Conservation (phyloP, 768 basidiomycete genomes). For the Pulveroboletus sp. region DNA sequence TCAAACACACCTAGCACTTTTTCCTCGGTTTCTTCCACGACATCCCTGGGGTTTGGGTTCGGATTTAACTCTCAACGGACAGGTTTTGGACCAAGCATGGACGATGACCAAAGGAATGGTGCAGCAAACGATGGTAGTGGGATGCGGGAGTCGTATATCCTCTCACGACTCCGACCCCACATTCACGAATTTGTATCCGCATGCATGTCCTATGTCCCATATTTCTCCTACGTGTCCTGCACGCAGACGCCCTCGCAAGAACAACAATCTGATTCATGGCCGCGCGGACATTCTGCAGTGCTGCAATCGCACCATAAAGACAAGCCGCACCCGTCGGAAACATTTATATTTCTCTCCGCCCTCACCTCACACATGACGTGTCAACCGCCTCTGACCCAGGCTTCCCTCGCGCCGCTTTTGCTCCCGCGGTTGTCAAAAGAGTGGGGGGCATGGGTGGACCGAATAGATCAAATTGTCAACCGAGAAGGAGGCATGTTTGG, state of each 20-base stretch:
- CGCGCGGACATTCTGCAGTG: constrained; percentile 41
- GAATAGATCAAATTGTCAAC: constrained; percentile 70
- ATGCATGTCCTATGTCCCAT: constrained; percentile 79
- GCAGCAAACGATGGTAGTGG: constrained; percentile 39
- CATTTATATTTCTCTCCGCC: constrained; percentile 66
- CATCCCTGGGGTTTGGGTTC: constrained; percentile 33
- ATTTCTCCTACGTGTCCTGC: constrained; percentile 63
- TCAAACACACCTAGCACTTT: constrained; percentile 50
- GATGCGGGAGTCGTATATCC: constrained; percentile 81
- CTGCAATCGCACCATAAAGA: constrained; percentile 57
- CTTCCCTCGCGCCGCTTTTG: constrained; percentile 53
- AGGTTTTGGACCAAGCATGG: constrained; percentile 32
- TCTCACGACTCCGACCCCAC: constrained; percentile 71
- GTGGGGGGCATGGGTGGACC: constrained; percentile 76
- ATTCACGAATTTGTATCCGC: constrained; percentile 75
- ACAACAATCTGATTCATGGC: constrained; percentile 23
- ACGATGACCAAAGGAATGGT: constrained; percentile 25
- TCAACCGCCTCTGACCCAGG: constrained; percentile 66
- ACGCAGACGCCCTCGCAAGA: constrained; percentile 19
- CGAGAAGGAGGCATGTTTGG: constrained; percentile 78
- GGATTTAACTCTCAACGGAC: constrained; percentile 20
- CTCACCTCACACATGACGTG: constrained; percentile 65
- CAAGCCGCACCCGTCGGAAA: constrained; percentile 70
- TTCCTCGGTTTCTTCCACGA: constrained; percentile 29
- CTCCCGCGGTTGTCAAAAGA: constrained; percentile 66